These are phyloP conservation scores for Fusarium sp. DNA, from an alignment of 2,329 filamentous ascomycete genomes.

Conservation along the genomic window DNA sequence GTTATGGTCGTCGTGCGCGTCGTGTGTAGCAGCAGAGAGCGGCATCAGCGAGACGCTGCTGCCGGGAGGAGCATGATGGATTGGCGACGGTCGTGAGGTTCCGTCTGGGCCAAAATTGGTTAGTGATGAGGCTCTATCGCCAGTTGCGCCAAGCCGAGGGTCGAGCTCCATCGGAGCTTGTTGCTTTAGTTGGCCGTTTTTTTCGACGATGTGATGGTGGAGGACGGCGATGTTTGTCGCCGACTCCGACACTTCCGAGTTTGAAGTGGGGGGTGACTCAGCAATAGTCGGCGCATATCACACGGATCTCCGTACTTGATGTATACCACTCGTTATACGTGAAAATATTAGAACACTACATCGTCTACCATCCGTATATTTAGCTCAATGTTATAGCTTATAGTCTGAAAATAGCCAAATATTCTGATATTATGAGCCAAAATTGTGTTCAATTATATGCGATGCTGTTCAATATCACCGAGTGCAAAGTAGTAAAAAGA, in stretches of 20 bases:
- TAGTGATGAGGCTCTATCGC: conserved; percentile 41
- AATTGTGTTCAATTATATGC: too few relatives aligned
- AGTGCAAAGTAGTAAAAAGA: too few relatives aligned
- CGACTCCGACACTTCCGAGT: conserved; percentile 48
- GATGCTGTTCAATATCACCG: too few relatives aligned
- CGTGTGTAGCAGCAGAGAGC: conserved; percentile 29
- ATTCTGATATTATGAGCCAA: too few relatives aligned
- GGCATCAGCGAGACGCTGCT: conserved; percentile 23
- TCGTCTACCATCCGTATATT: too few relatives aligned
- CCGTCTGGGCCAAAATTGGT: conserved; percentile 18
- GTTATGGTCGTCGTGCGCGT: conserved; percentile 25
- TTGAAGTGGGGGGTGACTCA: conserved; percentile 32
- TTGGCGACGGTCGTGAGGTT: conserved; percentile 37
- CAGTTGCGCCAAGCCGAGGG: conserved; percentile 48
- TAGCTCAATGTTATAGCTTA: too few relatives aligned
- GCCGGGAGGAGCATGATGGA: conserved; percentile 24
- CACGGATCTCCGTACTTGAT: conserved; percentile 13
- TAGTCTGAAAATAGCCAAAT: too few relatives aligned
- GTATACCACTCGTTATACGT: too few relatives aligned
- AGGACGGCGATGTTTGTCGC: conserved; percentile 49
- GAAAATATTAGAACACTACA: too few relatives aligned
- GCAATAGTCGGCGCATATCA: conserved; percentile 32
- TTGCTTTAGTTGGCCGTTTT: conserved; percentile 34
- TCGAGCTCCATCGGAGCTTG: conserved; percentile 52
- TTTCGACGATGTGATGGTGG: conserved; percentile 30